Base-by-base conservation (phyloP, 345 rosid species). In the Linum usitatissimum region DNA sequence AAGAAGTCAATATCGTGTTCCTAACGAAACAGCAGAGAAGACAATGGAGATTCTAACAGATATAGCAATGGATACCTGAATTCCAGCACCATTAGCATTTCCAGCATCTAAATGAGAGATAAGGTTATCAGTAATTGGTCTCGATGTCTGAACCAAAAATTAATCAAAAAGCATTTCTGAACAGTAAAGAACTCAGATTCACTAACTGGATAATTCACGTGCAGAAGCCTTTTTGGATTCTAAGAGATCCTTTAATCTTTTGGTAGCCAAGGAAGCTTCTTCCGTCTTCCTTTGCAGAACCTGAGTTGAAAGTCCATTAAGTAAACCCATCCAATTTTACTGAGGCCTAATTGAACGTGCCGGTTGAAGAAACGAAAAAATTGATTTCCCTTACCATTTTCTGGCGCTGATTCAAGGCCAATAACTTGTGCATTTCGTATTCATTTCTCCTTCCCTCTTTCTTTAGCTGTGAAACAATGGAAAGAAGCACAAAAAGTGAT, bases 361-460 rank as follows among this genome's bases (percentile, higher is more conserved):
- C 49, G 1, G 6, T 48, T 59, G 64, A 42, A 51, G 14, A 59
- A 61, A 57, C 63, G 23, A 67, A 40, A 61, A 71, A 34, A 9
- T 18, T 2, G 9, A 31, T 31, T 31, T 18, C 6, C 9, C 30
- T 76, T 79, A 93, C 99, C 97, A 87, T 82, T 71, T 93, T 93
- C 73, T 93, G 99, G 71, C 88, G 83, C 69, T 90, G 97, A 80
- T 93, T 93, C 75, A 93, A 74, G 70, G 99, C 91, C 80, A 87
- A 68, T 58, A 93, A 79, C 71, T 90, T 93, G 75, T 93, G 99
- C 97, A 90, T 84, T 88, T 93, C 99, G 54, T 83, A 90, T 76
- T 88, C 95, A 55, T 90, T 93, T 72, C 95, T 84, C 70, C 97
- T 81, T 66, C 97, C 99, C 76, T 90, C 99, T 78, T 93, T 93